These are phyloP conservation scores for Elsinoe perseae DNA, from an alignment of 2,329 filamentous ascomycete species.

Conservation along the genomic window DNA sequence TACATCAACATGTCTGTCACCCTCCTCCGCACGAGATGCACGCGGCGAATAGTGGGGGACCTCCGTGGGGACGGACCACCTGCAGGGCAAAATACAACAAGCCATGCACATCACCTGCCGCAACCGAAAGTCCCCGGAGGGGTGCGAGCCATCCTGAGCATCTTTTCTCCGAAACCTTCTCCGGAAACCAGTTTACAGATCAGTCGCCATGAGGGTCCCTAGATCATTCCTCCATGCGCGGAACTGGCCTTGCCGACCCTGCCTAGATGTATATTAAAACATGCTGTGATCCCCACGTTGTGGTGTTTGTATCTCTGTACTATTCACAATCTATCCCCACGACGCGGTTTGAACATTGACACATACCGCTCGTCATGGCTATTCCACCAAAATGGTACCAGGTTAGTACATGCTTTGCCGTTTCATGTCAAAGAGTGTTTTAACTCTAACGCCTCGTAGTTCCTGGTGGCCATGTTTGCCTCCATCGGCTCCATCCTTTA, in stretches of 20 bases:
- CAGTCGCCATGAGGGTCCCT: neutral
- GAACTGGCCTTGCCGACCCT: neutral
- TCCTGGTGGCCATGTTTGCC: conserved; percentile 52
- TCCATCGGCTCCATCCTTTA: conserved; percentile 52
- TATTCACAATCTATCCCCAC: neutral
- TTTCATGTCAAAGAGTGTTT: neutral
- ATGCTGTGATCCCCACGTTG: neutral
- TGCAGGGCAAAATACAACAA: conserved; percentile 9
- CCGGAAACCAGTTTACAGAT: neutral
- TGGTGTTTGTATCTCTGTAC: neutral
- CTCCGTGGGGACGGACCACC: neutral
- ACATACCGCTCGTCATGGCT: conserved; percentile 36
- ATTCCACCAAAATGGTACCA: conserved; percentile 53
- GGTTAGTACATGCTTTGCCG: conserved; percentile 28
- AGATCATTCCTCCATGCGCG: neutral
- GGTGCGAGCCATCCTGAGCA: neutral
- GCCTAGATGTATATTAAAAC: conserved; percentile 2
- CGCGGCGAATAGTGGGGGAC: conserved; percentile 6
- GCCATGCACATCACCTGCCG: conserved; percentile 7
- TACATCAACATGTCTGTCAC: neutral
- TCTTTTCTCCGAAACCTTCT: conserved; percentile 9
- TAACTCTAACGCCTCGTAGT: conserved; percentile 33
- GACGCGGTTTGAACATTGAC: neutral
- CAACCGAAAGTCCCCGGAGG: conserved; percentile 5
- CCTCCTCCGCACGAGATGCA: neutral